Conservation (phyloP, 106 monocot genomes). For the Platanthera guangdongensis region DNA sequence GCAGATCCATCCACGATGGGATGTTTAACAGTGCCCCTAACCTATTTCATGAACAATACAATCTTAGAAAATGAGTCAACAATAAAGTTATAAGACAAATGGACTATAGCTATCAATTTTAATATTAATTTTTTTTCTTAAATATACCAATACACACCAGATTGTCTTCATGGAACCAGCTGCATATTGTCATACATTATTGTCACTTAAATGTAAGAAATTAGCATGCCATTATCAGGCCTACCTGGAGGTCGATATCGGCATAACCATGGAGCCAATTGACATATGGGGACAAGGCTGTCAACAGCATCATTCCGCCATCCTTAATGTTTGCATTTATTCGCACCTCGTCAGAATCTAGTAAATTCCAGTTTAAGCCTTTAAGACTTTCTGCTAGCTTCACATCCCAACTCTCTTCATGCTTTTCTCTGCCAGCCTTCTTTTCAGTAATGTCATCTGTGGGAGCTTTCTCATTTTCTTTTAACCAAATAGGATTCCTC, state of each 20-base stretch:
- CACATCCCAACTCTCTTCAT: constrained; percentile 89
- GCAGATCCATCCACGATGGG: constrained; percentile 97
- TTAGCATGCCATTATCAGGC: background rate
- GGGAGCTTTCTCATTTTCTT: constrained; percentile 46
- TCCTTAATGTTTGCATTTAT: constrained; percentile 96
- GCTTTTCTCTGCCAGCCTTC: constrained; percentile 65
- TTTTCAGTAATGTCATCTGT: constrained; percentile 53
- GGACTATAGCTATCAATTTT: background rate
- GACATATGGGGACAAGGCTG: constrained; percentile 83
- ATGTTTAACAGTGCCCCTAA: constrained; percentile 84
- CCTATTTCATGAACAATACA: constrained; percentile 33
- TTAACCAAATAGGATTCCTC: constrained; percentile 53
- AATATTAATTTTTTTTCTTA: background rate
- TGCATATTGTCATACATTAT: background rate
- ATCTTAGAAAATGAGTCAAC: background rate
- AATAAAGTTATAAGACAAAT: background rate
- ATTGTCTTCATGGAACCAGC: background rate
- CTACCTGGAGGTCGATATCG: constrained; percentile 90
- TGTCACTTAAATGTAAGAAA: background rate
- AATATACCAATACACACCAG: background rate
- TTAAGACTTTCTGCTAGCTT: constrained; percentile 85
- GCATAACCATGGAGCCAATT: constrained; percentile 98
- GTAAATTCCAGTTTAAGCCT: constrained; percentile 80
- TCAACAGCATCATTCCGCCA: constrained; percentile 96
- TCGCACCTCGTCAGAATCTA: constrained; percentile 83